Base-by-base conservation (phyloP, 2,329 filamentous ascomycete species). In the Aspergillus carbonarius region DNA sequence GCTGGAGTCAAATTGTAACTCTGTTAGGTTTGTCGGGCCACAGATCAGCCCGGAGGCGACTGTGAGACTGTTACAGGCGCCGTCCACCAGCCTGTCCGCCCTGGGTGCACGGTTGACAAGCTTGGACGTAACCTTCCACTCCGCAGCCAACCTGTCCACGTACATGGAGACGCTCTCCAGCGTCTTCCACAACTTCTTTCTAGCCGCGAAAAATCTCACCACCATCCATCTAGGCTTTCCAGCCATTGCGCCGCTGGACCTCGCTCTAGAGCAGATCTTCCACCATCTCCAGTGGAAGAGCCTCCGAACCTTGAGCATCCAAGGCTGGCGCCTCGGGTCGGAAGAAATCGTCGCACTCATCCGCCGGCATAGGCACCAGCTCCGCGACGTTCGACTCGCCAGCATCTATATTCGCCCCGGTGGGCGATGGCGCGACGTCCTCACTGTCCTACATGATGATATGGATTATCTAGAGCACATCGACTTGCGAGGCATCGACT, bases 171-270 rank as follows among this genome's bases (percentile, higher is more conserved):
- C 83, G 59, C 75, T 89, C 0, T 86, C 86, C 3, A 70, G 71
- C 3, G 75, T 86, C 8, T 88, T 88, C 62, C 78, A 79, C 44
- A 79, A 77, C 5, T 79, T 89, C 23, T 88, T 89, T 65, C 76
- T 72, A 3, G 80, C 83, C 9, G 84, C 87, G 4, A 80, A 78
- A 54, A 85, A 86, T 59, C 82, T 90, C 66, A 80, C 84, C 59
- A 82, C 85, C 18, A 76, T 90, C 17, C 86, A 89, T 65, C 78
- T 90, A 34, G 86, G 87, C 3, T 89, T 89, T 63, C 83, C 84
- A 0, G 80, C 82, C 6, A 79, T 83, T 57, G 70, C 78, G 17
- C 85, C 85, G 0, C 72, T 89, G 2, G 81, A 79, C 20, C 70
- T 89, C 18, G 78, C 79, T 5, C 77, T 89, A 2, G 83, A 87